A percentile compares a stretch with the other conserved stretches of the same genome.
Evolutionary conservation across 805 yeast species (phyloP).

Genomic region (Maudiozyma serrabonitensis): DNA sequence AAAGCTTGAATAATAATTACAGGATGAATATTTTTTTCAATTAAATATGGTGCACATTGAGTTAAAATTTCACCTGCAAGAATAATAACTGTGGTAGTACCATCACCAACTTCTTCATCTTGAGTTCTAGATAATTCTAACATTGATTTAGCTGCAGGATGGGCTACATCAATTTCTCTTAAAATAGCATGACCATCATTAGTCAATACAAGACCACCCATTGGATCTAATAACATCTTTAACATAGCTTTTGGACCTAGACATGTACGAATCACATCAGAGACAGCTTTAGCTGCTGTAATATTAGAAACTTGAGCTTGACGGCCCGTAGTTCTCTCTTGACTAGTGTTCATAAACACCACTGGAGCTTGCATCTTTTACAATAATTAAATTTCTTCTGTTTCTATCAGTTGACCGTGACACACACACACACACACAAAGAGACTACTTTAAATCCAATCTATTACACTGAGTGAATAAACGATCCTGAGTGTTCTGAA

Average conservation of each 20-base stretch:
- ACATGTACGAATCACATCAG: constrained; percentile 95
- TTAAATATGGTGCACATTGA: constrained; percentile 80
- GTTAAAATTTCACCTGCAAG: constrained; percentile 95
- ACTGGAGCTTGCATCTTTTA: constrained; percentile 66
- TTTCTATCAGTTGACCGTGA: too few species aligned
- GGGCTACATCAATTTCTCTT: constrained; percentile 94
- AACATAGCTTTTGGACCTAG: constrained; percentile 98
- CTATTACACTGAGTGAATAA: too few species aligned
- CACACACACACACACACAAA: too few species aligned
- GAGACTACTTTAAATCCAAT: too few species aligned
- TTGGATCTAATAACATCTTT: constrained; percentile 92
- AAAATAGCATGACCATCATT: constrained; percentile 98
- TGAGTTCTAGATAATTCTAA: constrained; percentile 93
- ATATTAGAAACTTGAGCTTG: constrained; percentile 95
- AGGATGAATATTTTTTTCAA: constrained; percentile 93
- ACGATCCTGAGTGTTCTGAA: too few species aligned
- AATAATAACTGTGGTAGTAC: constrained; percentile 94
- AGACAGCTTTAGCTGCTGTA: constrained; percentile 99
- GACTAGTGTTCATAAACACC: constrained; percentile 74
- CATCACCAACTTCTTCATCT: constrained; percentile 98
- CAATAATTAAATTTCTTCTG: too few species aligned
- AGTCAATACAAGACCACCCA: constrained; percentile 89
- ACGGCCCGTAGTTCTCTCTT: constrained; percentile 92
- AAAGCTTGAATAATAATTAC: constrained; percentile 92
- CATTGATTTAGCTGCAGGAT: constrained; percentile 99